Conservation (phyloP, 2,329 filamentous ascomycete species). For the Cladosporium sphaerospermum region DNA sequence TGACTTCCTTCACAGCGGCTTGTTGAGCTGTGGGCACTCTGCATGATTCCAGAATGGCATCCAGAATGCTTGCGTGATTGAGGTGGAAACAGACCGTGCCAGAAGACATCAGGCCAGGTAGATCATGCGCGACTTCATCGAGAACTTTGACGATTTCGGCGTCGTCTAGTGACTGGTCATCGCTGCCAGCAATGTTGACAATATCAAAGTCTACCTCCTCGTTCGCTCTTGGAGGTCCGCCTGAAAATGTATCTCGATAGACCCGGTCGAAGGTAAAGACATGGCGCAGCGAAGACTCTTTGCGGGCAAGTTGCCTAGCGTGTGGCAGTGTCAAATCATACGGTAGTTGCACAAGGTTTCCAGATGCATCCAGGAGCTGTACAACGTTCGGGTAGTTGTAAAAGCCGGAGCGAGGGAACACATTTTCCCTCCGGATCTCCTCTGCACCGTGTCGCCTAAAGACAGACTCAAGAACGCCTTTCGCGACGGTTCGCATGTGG, state of each 20-base stretch:
- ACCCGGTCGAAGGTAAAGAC: conserved; percentile 85
- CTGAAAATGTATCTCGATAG: conserved; percentile 71
- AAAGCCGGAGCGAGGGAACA: conserved; percentile 77
- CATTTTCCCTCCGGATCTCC: conserved; percentile 64
- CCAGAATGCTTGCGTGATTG: conserved; percentile 80
- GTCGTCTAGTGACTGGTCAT: conserved; percentile 83
- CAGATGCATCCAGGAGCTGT: conserved; percentile 72
- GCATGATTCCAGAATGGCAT: conserved; percentile 85
- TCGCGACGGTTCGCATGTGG: conserved; percentile 48
- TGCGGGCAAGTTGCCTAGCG: conserved; percentile 74
- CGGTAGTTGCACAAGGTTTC: conserved; percentile 86
- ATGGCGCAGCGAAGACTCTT: conserved; percentile 40
- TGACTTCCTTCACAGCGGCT: conserved; percentile 67
- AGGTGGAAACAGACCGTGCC: conserved; percentile 81
- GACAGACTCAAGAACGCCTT: conserved; percentile 66
- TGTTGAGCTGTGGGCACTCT: conserved; percentile 65
- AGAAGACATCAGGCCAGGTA: conserved; percentile 62
- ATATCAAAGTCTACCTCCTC: conserved; percentile 96
- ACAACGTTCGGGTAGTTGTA: conserved; percentile 66
- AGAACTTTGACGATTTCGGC: conserved; percentile 90
- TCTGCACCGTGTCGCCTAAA: conserved; percentile 88
- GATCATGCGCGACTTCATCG: conserved; percentile 78
- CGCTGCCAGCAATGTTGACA: conserved; percentile 64
- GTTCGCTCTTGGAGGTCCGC: conserved; percentile 73
- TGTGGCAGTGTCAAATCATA: conserved; percentile 88